These are phyloP conservation scores for Cladophialophora yegresii DNA, from an alignment of 2,329 filamentous ascomycete species.

Conservation along the genomic window DNA sequence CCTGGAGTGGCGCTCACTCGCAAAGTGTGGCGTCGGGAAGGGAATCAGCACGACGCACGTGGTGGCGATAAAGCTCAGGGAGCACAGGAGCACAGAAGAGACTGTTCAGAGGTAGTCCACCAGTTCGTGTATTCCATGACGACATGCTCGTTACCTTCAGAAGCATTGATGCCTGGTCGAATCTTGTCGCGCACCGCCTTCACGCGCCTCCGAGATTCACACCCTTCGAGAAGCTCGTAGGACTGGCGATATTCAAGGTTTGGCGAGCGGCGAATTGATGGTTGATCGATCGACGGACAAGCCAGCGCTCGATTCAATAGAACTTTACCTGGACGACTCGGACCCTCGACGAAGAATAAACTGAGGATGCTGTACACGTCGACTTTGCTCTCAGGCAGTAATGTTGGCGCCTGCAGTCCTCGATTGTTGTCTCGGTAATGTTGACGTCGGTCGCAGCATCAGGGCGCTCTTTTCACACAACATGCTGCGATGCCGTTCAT, in stretches of 20 bases:
- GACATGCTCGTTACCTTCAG: background rate
- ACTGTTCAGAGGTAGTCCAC: background rate
- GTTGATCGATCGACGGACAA: background rate
- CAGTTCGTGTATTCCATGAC: background rate
- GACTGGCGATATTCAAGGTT: background rate
- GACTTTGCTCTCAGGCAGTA: background rate
- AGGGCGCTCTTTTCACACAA: background rate
- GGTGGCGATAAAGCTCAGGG: background rate
- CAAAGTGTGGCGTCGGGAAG: background rate
- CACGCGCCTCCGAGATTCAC: slow-evolving; percentile 8
- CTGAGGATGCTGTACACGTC: background rate
- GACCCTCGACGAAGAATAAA: background rate
- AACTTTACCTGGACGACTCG: slow-evolving; percentile 4
- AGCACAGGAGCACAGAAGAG: background rate
- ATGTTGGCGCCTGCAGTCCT: background rate
- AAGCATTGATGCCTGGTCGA: slow-evolving; percentile 17
- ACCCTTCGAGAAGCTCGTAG: background rate
- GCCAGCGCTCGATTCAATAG: background rate
- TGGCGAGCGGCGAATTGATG: background rate
- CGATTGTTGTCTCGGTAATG: background rate
- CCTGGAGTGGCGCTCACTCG: background rate
- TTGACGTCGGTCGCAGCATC: background rate
- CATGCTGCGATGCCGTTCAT: background rate
- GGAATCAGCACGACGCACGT: background rate
- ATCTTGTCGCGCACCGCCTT: background rate